Evolutionary conservation across 2,329 filamentous ascomycete species (phyloP), one percentile per base, ranked within the genome.

Genomic region (Colletotrichum neosansevieriae): DNA sequence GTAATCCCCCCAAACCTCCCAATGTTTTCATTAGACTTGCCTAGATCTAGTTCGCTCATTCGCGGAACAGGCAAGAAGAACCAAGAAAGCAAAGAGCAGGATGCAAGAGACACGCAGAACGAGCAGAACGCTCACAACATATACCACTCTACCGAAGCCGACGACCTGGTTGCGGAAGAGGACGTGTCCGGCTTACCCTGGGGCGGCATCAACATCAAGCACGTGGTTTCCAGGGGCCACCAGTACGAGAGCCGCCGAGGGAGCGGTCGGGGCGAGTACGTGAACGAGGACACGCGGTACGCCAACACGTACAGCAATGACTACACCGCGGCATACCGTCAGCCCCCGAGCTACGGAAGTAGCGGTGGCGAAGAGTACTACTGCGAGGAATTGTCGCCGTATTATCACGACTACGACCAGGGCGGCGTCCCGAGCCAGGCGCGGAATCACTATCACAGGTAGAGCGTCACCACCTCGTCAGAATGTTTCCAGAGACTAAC

Each of bases 131-230:
- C 91, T 3, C 88, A 85, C 49, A 86, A 86, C 75, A 85, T 86
- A 68, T 94, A 94, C 75, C 83, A 84, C 15, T 84, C 89, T 1
- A 88, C 90, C 0, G 83, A 85, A 19, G 81, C 88, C 3, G 80
- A 82, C 13, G 88, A 91, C 45, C 81, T 92, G 40, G 78, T 78
- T 67, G 75, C 74, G 40, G 84, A 86, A 56, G 83, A 86, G 12
- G 82, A 88, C 3, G 81, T 88, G 6, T 89, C 89, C 0, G 91
- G 91, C 0, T 80, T 93, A 3, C 91, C 91, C 0, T 94, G 91
- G 92, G 92, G 92, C 40, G 86, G 90, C 19, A 78, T 92, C 71
- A 91, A 85, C 69, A 84, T 93, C 79, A 84, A 81, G 44, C 83
- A 85, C 72, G 80, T 87, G 29, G 77, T 88, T 0, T 77, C 82